Conservation (phyloP, 2,329 filamentous ascomycete genomes). For the Ceratocystis diversiconidia region DNA sequence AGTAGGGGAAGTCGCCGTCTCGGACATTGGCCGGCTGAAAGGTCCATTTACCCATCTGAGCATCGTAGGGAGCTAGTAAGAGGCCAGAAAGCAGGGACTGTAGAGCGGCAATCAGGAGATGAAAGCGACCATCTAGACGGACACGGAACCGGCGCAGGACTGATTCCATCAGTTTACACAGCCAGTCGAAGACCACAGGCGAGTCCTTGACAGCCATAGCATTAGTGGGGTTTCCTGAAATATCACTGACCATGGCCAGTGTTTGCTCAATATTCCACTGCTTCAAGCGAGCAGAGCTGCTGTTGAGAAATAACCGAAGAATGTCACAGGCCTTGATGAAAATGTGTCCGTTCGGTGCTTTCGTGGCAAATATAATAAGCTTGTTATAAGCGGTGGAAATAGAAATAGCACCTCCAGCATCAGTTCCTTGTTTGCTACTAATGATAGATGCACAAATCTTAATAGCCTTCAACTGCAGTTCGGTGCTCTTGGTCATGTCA, state of each 20-base stretch:
- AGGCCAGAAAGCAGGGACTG: constrained; percentile 43
- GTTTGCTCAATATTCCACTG: constrained; percentile 46
- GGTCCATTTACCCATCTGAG: constrained; percentile 22
- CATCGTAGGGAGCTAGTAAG: constrained; percentile 28
- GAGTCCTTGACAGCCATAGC: constrained; percentile 23
- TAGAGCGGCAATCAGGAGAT: constrained; percentile 40
- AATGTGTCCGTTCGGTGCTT: constrained; percentile 20
- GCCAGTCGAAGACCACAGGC: constrained; percentile 30
- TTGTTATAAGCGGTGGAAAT: constrained; percentile 31
- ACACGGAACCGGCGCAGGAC: constrained; percentile 46
- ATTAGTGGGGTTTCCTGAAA: constrained; percentile 27
- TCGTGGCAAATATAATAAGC: constrained; percentile 21
- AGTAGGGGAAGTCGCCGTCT: constrained; percentile 21
- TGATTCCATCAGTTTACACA: constrained; percentile 41
- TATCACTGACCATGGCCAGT: constrained; percentile 27
- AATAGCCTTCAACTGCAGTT: constrained; percentile 33
- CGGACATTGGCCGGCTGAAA: constrained; percentile 19
- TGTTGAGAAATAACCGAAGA: constrained; percentile 35
- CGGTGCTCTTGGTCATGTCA: constrained; percentile 23
- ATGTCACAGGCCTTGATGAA: constrained; percentile 30
- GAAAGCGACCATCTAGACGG: constrained; percentile 48
- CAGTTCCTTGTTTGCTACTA: background rate
- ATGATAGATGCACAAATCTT: constrained; percentile 26
- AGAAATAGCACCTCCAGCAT: constrained; percentile 24
- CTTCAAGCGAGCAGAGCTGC: constrained; percentile 35